Conservation (phyloP, 345 rosid genomes). For the Melaleuca quinquenervia region DNA sequence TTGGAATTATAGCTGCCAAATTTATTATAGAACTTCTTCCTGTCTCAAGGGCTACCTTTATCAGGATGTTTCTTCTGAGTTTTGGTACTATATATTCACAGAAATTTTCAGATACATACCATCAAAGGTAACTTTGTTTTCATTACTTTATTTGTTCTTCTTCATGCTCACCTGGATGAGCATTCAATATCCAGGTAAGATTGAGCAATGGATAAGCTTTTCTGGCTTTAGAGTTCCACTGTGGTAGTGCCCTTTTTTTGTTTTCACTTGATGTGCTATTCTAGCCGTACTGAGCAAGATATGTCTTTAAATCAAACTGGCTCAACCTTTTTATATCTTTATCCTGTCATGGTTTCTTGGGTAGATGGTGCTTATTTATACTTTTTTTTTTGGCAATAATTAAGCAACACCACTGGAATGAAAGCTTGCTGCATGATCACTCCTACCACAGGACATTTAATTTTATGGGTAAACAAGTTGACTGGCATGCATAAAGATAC, state of each 20-base stretch:
- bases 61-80: not conserved
- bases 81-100: not conserved
- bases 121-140: not conserved
- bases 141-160: not conserved
- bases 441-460: not conserved
- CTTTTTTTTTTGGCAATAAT: not conserved
- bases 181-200: not conserved
- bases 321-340: not conserved
- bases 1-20: not conserved
- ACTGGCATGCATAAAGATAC: not conserved
- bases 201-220: not conserved
- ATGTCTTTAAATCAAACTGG: not conserved
- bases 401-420: not conserved
- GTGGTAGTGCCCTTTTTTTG: not conserved
- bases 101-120: not conserved
- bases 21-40: not conserved
- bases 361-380: not conserved
- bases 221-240: not conserved
- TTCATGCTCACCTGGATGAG: not conserved
- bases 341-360: not conserved
- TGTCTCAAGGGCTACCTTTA: not conserved
- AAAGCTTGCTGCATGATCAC: not conserved
- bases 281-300: not conserved
- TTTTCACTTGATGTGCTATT: not conserved
- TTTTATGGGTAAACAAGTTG: not conserved